Conservation (phyloP, 1,139 yeast genomes). For the Suhomyces taliae region DNA sequence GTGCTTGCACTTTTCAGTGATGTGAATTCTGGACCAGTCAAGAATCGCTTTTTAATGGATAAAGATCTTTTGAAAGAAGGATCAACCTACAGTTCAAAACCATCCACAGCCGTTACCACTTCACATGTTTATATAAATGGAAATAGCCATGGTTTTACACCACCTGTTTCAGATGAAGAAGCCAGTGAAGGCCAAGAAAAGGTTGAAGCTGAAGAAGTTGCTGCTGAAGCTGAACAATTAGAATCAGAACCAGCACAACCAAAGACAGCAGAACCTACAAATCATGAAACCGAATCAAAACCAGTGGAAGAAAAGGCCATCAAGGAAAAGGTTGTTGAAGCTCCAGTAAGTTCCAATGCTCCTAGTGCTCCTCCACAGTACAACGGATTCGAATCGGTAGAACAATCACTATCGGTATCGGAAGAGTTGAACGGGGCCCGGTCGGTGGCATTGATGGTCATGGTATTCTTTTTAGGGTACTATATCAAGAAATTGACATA, state of each 20-base stretch:
- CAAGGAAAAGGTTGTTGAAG: background rate
- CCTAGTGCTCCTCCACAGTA: background rate
- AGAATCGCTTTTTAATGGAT: slow-evolving; percentile 5
- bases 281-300: background rate
- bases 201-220: background rate
- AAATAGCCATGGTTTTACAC: slow-evolving; percentile 15
- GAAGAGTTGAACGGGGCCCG: slow-evolving; percentile 11
- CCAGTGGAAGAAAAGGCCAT: background rate
- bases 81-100: slow-evolving; percentile 1
- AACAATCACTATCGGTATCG: slow-evolving; percentile 8
- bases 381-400: slow-evolving; percentile 4
- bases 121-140: slow-evolving; percentile 1
- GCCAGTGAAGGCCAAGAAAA: background rate
- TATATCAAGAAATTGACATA: slow-evolving; percentile 8
- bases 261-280: background rate
- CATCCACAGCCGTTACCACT: background rate
- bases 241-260: background rate
- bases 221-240: background rate
- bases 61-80: slow-evolving; percentile 4
- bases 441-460: slow-evolving; percentile 9
- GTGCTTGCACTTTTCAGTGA: slow-evolving; percentile 17
- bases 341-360: background rate
- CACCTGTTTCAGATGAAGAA: slow-evolving; percentile 22
- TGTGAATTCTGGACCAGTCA: slow-evolving; percentile 1
- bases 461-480: slow-evolving; percentile 10